Percentiles rank a stretch among this genome's conserved stretches.
These are phyloP conservation scores for Tricholoma flavovirens DNA, from an alignment of 768 basidiomycete genomes.

Conservation along the genomic window DNA sequence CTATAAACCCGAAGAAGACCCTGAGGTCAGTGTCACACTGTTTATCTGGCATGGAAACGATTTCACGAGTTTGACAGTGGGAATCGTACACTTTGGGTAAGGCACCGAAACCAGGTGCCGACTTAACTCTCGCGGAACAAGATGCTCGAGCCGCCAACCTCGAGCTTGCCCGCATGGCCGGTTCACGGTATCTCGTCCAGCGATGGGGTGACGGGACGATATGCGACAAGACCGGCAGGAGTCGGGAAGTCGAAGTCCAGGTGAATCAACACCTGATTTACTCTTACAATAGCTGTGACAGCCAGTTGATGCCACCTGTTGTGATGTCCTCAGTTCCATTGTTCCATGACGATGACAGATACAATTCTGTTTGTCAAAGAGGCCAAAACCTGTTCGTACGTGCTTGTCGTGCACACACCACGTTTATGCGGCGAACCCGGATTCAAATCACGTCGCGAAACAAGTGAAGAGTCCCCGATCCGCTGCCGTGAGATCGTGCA, in stretches of 20 bases:
- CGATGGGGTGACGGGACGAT: constrained; percentile 86
- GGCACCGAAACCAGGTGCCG: constrained; percentile 62
- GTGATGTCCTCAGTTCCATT: constrained; percentile 66
- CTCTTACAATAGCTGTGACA: constrained; percentile 1
- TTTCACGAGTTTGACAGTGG: constrained; percentile 39
- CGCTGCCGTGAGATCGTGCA: constrained; percentile 75
- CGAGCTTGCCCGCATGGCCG: constrained; percentile 70
- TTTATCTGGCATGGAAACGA: constrained; percentile 10
- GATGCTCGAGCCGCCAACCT: constrained; percentile 62
- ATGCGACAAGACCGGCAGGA: constrained; percentile 88
- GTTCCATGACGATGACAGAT: constrained; percentile 91
- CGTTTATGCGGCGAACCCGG: constrained; percentile 91
- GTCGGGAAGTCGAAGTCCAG: constrained; percentile 93
- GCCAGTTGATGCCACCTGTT: constrained; percentile 15
- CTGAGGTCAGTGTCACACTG: constrained; percentile 47
- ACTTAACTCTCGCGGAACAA: constrained; percentile 61
- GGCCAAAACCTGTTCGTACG: constrained; percentile 89
- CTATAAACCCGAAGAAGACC: constrained; percentile 81
- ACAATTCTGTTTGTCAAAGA: constrained; percentile 89
- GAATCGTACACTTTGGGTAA: constrained; percentile 75
- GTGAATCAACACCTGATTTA: constrained; percentile 34
- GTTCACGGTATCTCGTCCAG: constrained; percentile 89
- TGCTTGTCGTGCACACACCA: constrained; percentile 91
- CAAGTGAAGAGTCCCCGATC: constrained; percentile 61
- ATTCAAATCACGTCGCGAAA: constrained; percentile 72